Conservation (phyloP, 805 yeast species). For the Wickerhamomyces silvicola region DNA sequence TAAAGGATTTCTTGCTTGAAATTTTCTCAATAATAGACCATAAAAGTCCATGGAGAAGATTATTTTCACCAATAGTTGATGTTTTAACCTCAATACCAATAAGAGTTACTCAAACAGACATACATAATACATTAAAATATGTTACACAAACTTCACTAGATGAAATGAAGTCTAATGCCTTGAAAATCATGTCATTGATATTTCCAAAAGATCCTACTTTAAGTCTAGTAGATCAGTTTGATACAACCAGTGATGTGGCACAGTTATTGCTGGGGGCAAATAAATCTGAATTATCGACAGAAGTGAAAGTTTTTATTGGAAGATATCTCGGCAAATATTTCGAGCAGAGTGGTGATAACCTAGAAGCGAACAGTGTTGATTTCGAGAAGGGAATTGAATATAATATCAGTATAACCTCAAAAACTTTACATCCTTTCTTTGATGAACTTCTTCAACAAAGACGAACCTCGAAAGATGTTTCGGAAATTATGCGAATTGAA, state of each 20-base stretch:
- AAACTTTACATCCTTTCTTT: constrained; percentile 24
- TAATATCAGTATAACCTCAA: constrained; percentile 16
- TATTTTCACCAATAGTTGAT: constrained; percentile 9
- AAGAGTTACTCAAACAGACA: constrained; percentile 2
- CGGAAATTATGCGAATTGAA: constrained; percentile 28
- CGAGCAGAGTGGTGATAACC: constrained; percentile 14
- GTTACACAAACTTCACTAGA: constrained; percentile 3
- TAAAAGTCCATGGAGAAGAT: constrained; percentile 8
- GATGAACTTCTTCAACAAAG: constrained; percentile 18
- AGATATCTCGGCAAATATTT: constrained; percentile 18
- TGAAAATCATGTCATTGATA: constrained; percentile 11
- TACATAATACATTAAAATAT: constrained; percentile 8
- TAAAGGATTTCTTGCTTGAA: constrained; percentile 1
- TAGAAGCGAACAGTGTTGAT: constrained; percentile 3
- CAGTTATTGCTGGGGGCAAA: constrained; percentile 6
- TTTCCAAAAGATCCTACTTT: constrained; percentile 6
- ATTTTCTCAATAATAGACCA: constrained; percentile 1
- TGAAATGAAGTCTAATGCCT: constrained; percentile 2
- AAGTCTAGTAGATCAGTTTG: constrained; percentile 5
- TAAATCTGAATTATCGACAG: not conserved
- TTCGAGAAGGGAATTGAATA: constrained; percentile 5
- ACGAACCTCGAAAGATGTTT: constrained; percentile 9
- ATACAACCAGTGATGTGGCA: constrained; percentile 10
- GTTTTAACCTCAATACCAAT: constrained; percentile 2
- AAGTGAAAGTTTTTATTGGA: constrained; percentile 10